Base-by-base conservation (phyloP, 768 basidiomycete species). In the Psilocybe azurescens region DNA sequence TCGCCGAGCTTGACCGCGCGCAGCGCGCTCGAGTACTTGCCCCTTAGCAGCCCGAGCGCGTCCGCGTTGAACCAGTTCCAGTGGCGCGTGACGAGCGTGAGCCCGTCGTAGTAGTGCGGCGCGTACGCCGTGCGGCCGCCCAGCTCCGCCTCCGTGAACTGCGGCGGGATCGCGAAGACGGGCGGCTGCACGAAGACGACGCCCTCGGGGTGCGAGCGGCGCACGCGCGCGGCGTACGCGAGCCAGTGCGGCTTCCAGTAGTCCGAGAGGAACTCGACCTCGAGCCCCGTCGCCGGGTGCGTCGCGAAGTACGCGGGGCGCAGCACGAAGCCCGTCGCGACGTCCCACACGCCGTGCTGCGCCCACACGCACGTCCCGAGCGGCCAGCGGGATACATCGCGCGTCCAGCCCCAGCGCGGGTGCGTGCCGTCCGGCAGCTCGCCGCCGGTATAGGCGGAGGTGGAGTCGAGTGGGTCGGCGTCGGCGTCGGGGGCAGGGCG, bases 11-110 rank as follows among this genome's bases (percentile, higher is more conserved):
- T 89, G 52, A 94, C 86, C 1, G 55, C 80, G 83, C 59, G 53
- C 39, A 68, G 61, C 8, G 56, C 49, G 8, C 33, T 53, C 44
- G 80, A 79, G 70, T 97, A 91, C 68, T 91, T 91, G 8, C 94
- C 93, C 18, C 97, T 80, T 36, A 99, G 75, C n/a, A 99, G 72
- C 1, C 97, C 97, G 0, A 99, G 77, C 1, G 96, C 95, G 74
- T 99, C 95, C 2, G 94, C 95, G 68, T 98, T 98, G 83, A 94
- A 91, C 89, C 90, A 90, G 71, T 95, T 90, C 94, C 93, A 95
- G 69, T 95, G 93, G 38, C 93, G 83, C 36, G 93, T 92, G n/a
- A 99, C 80, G 46, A 99, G 84, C 0, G 97, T 99, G 44, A 98
- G 78, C 1, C 96, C 96, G 67, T 99, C 96, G 70, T 98, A 99